These are phyloP conservation scores for Hanseniaspora nectarophila DNA, from an alignment of 805 yeast genomes.

Conservation along the genomic window DNA sequence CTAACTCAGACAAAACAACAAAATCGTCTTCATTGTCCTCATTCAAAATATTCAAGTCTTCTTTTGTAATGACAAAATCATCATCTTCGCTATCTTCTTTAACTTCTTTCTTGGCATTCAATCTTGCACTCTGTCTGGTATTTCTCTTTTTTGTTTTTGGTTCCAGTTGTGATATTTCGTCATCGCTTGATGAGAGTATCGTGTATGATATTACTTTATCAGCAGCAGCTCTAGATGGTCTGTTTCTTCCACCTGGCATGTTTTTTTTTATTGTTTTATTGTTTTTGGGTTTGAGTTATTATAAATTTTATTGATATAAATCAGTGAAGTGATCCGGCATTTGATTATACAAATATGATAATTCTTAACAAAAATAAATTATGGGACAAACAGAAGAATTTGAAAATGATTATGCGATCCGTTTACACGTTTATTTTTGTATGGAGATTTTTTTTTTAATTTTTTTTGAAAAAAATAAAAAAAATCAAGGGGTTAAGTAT, in stretches of 20 bases:
- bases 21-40: slow-evolving; percentile 3
- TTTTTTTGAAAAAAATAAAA: no score
- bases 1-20: background rate
- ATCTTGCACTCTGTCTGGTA: background rate
- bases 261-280: background rate
- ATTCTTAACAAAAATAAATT: no score
- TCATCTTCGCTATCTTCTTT: slow-evolving; percentile 1
- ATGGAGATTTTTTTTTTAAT: no score
- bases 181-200: slow-evolving; percentile 3
- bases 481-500: background rate
- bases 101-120: background rate
- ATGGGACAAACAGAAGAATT: no score
- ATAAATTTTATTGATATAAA: no score
- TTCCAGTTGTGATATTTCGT: background rate
- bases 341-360: no score
- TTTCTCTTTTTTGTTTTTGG: slow-evolving; percentile 4
- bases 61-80: slow-evolving; percentile 10
- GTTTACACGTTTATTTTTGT: no score
- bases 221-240: slow-evolving; percentile 6
- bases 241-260: background rate
- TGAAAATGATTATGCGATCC: no score
- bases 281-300: background rate
- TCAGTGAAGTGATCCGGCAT: no score
- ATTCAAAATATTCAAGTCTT: slow-evolving; percentile 4
- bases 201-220: background rate